Conservation (phyloP, 2,329 filamentous ascomycete species). For the Penicillium hesseltinei region DNA sequence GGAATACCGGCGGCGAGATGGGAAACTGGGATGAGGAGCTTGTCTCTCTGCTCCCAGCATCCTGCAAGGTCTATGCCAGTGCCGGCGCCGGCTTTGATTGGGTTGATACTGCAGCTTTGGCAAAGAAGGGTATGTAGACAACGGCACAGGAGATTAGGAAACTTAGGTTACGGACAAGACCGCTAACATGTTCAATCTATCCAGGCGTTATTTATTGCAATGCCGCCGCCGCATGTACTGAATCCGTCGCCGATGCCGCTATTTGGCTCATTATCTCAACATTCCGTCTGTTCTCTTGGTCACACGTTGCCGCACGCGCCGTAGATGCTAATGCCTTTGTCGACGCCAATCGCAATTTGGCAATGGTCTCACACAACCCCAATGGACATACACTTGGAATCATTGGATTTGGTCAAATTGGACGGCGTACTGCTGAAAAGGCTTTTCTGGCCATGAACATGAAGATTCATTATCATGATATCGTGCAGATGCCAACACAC, state of each 20-base stretch:
- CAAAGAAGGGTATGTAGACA: slow-evolving; percentile 52
- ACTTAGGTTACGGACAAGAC: neutral
- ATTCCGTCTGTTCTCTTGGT: slow-evolving; percentile 68
- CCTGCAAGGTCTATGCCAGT: slow-evolving; percentile 57
- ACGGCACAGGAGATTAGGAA: neutral
- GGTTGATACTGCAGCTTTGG: slow-evolving; percentile 61
- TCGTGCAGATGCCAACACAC: slow-evolving; percentile 39
- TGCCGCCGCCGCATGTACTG: slow-evolving; percentile 66
- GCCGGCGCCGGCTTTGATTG: slow-evolving; percentile 65
- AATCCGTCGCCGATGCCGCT: slow-evolving; percentile 70
- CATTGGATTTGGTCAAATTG: slow-evolving; percentile 68
- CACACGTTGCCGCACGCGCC: slow-evolving; percentile 55
- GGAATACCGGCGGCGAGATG: slow-evolving; percentile 65
- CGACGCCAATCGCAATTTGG: slow-evolving; percentile 60
- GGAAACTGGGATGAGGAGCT: slow-evolving; percentile 61
- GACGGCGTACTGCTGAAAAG: slow-evolving; percentile 61
- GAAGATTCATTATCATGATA: slow-evolving; percentile 59
- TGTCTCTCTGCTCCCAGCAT: slow-evolving; percentile 53
- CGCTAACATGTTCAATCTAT: neutral
- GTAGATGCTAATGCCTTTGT: slow-evolving; percentile 49
- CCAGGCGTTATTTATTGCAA: slow-evolving; percentile 61
- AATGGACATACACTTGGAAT: slow-evolving; percentile 62
- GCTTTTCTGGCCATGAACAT: slow-evolving; percentile 62
- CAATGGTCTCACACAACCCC: slow-evolving; percentile 62
- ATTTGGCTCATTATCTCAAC: slow-evolving; percentile 67